Percentiles rank a stretch among this genome's conserved stretches.
Conservation (phyloP, 805 yeast genomes). For the Yamadazyma philogaea region DNA sequence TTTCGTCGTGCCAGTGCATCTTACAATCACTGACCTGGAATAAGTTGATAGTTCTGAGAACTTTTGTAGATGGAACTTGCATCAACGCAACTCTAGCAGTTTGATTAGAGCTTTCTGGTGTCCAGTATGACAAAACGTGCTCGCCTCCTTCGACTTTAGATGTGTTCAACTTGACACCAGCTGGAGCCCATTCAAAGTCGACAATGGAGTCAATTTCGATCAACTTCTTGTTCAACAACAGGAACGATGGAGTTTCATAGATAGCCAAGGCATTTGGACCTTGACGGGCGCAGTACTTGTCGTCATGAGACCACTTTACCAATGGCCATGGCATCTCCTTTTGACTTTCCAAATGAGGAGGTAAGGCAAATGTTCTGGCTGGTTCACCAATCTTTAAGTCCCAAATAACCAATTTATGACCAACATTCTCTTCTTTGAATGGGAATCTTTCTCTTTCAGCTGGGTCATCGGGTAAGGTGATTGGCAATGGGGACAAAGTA, state of each 20-base stretch:
- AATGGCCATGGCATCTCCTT: constrained; percentile 90
- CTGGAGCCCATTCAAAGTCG: constrained; percentile 95
- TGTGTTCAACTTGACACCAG: constrained; percentile 66
- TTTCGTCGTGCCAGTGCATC: constrained; percentile 91
- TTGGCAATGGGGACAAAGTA: constrained; percentile 85
- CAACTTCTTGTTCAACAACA: constrained; percentile 80
- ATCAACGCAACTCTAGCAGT: constrained; percentile 91
- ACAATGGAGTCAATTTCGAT: constrained; percentile 78
- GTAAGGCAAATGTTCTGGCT: constrained; percentile 85
- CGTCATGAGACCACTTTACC: constrained; percentile 93
- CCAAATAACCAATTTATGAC: constrained; percentile 94
- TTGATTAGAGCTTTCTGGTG: constrained; percentile 90
- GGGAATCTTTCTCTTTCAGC: constrained; percentile 71
- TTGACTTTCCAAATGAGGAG: constrained; percentile 65
- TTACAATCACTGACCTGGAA: constrained; percentile 91
- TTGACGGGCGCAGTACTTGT: constrained; percentile 89
- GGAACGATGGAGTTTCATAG: constrained; percentile 77
- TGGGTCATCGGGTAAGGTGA: constrained; percentile 57
- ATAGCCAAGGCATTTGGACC: constrained; percentile 91
- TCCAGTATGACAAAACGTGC: constrained; percentile 87
- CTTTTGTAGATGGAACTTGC: constrained; percentile 79
- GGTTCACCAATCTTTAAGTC: constrained; percentile 79
- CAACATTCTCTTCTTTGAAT: constrained; percentile 82
- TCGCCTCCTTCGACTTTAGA: constrained; percentile 52
- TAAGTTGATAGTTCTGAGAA: constrained; percentile 85